phyloP scores from a whole-genome alignment of 163 green algal species.

The Prototheca stagnorum region DNA sequence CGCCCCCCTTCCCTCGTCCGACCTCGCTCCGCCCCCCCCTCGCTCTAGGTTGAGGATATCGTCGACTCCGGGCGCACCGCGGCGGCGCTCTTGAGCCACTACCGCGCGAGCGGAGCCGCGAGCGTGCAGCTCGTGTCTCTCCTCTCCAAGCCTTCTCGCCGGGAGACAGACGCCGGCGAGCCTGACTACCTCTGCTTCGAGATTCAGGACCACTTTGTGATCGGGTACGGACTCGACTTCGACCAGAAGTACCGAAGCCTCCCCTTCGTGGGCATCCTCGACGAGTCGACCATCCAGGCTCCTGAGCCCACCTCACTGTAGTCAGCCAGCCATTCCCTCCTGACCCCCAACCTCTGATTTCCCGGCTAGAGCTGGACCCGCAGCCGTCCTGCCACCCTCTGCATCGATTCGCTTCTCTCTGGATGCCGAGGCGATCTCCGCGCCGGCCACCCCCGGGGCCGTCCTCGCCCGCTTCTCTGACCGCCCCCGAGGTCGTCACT shows the following conservation, averaged over 20 bases:
- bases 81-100: slow-evolving; percentile 15
- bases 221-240: slow-evolving; percentile 85
- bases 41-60: slow-evolving; percentile 61
- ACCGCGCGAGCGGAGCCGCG: slow-evolving; percentile 19
- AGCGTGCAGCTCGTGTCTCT: slow-evolving; percentile 38
- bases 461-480: too few species aligned
- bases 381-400: too few species aligned
- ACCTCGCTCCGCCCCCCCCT: neutral
- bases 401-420: neutral
- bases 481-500: too few species aligned
- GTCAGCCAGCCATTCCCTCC: too few species aligned
- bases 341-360: too few species aligned
- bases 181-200: slow-evolving; percentile 41
- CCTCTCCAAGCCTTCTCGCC: slow-evolving; percentile 48
- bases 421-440: neutral
- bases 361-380: too few species aligned
- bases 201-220: slow-evolving; percentile 72
- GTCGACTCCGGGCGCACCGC: slow-evolving; percentile 46
- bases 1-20: too few species aligned
- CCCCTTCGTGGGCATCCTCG: slow-evolving; percentile 56
- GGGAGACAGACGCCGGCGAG: slow-evolving; percentile 20
- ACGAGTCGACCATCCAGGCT: neutral
- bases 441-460: too few species aligned
- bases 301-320: too few species aligned
- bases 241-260: slow-evolving; percentile 56